Evolutionary conservation across 2,329 filamentous ascomycete genomes (phyloP).

Genomic region (Epichloe amarillans): DNA sequence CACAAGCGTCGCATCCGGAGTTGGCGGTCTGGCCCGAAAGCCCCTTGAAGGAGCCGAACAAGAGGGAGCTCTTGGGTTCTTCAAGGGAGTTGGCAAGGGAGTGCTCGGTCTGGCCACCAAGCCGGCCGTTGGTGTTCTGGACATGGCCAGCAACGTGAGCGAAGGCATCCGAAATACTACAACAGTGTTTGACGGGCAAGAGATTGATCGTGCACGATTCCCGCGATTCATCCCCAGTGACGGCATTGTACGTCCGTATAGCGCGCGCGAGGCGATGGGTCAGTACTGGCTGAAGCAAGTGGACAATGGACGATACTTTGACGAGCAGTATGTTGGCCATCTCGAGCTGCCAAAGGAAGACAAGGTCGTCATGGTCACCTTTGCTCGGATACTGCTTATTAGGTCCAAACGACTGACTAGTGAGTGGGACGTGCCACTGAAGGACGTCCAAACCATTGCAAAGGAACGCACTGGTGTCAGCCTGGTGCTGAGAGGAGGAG

Average conservation of each 20-base stretch:
- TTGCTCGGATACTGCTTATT: slow-evolving; percentile 77
- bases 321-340: slow-evolving; percentile 94
- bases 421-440: slow-evolving; percentile 93
- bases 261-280: slow-evolving; percentile 83
- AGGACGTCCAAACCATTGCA: slow-evolving; percentile 90
- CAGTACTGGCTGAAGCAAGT: slow-evolving; percentile 99
- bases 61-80: slow-evolving; percentile 85
- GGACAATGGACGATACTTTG: slow-evolving; percentile 95
- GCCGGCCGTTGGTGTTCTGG: slow-evolving; percentile 89
- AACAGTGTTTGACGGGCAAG: slow-evolving; percentile 90
- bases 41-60: slow-evolving; percentile 92
- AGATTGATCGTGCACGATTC: slow-evolving; percentile 86
- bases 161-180: slow-evolving; percentile 98
- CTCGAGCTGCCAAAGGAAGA: slow-evolving; percentile 82
- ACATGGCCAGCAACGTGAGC: slow-evolving; percentile 91
- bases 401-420: slow-evolving; percentile 71
- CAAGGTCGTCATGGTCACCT: slow-evolving; percentile 81
- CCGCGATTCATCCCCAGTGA: slow-evolving; percentile 85
- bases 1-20: slow-evolving; percentile 81
- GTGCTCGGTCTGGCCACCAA: slow-evolving; percentile 91
- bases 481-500: slow-evolving; percentile 75
- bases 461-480: slow-evolving; percentile 94
- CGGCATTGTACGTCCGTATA: slow-evolving; percentile 89
- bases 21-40: slow-evolving; percentile 85
- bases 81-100: slow-evolving; percentile 95